These are phyloP conservation scores for Nicotiana obtusifolia DNA, from an alignment of 257 asterid genomes.

Conservation along the genomic window DNA sequence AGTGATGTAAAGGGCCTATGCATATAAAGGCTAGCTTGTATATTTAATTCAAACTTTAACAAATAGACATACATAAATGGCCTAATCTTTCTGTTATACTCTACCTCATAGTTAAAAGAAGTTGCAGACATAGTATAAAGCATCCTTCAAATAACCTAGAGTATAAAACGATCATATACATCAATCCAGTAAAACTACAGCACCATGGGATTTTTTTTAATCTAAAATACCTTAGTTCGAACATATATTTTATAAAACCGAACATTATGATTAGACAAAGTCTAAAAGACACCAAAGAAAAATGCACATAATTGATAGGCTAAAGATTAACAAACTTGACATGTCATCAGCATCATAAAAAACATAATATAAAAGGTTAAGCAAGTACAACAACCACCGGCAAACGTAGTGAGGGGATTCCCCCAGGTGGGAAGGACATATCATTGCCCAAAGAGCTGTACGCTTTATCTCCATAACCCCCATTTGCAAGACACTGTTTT, in stretches of 20 bases:
- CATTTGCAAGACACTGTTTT: conserved; percentile 52
- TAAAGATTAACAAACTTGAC: conserved; percentile 3
- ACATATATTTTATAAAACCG: not conserved
- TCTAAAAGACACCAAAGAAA: not conserved
- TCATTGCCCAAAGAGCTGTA: conserved; percentile 41
- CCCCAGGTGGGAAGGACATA: conserved; percentile 43
- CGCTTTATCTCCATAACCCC: conserved; percentile 41
- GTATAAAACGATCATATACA: not conserved
- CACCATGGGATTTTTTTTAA: not conserved
- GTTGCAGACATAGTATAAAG: not conserved
- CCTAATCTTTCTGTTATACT: not conserved
- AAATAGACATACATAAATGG: not conserved
- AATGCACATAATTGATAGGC: not conserved
- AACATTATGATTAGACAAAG: not conserved
- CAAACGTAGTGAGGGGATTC: conserved; percentile 50
- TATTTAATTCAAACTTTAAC: not conserved
- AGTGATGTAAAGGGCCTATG: not conserved
- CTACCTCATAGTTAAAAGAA: not conserved
- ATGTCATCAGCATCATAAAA: conserved; percentile 8
- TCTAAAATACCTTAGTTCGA: not conserved
- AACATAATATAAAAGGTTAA: conserved; percentile 10
- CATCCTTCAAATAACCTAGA: not conserved
- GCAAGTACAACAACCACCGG: conserved; percentile 76
- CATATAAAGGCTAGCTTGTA: not conserved
- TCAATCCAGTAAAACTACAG: not conserved